Conservation (phyloP, 352 stramenopile genomes). For the Globisporangium irregulare region DNA sequence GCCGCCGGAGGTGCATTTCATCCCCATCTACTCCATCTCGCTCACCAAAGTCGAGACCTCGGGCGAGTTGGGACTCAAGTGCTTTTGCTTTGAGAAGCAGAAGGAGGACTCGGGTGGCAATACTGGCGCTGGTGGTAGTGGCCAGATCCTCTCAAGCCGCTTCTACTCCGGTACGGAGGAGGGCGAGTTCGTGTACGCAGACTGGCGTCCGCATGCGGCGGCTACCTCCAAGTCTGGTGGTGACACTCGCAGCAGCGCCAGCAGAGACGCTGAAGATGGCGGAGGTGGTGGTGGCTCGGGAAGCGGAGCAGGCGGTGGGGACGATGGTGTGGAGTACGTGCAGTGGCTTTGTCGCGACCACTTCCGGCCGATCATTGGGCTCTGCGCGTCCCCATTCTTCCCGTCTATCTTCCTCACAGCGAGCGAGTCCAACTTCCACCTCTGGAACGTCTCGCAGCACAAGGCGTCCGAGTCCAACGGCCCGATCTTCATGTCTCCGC, state of each 20-base stretch:
- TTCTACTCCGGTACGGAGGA: conserved; percentile 88
- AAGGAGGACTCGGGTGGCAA: conserved; percentile 38
- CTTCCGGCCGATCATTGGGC: conserved; percentile 70
- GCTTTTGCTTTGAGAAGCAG: conserved; percentile 61
- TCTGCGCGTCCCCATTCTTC: conserved; percentile 91
- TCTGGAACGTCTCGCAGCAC: conserved; percentile 86
- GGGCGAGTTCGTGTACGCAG: conserved; percentile 87
- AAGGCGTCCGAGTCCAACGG: conserved; percentile 37
- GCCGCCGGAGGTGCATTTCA: conserved; percentile 70
- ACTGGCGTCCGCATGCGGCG: conserved; percentile 77
- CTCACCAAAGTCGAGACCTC: conserved; percentile 73
- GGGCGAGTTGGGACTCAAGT: conserved; percentile 61
- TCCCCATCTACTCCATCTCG: conserved; percentile 79
- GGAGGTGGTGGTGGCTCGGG: conserved; percentile 32
- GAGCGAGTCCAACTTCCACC: conserved; percentile 89
- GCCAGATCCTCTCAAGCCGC: conserved; percentile 41
- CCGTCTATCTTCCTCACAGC: conserved; percentile 84
- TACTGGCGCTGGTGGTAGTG: background rate
- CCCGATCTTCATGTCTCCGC: conserved; percentile 85
- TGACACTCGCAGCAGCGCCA: conserved; percentile 16
- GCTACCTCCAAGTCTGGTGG: conserved; percentile 23
- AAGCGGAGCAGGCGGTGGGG: conserved; percentile 27
- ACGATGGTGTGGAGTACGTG: conserved; percentile 86
- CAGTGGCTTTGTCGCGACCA: conserved; percentile 90
- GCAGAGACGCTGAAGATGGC: background rate